These are phyloP conservation scores for Astrothelium macrocarpum DNA, from an alignment of 495 filamentous ascomycete genomes.

Conservation along the genomic window DNA sequence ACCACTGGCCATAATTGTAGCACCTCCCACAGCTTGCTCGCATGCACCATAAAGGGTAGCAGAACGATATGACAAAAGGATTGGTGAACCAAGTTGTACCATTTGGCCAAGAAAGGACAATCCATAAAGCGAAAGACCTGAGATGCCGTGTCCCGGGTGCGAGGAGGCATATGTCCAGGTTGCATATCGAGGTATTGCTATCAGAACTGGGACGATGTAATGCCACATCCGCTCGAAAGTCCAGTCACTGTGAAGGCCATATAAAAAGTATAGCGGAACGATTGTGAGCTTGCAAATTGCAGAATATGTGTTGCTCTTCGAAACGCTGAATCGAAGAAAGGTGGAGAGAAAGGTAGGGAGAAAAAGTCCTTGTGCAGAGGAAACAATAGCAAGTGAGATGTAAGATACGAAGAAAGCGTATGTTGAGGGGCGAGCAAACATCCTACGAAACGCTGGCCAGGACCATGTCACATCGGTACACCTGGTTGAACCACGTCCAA, in stretches of 20 bases:
- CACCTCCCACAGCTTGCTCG: conserved; percentile 15
- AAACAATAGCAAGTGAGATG: neutral
- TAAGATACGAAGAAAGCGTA: conserved; percentile 3
- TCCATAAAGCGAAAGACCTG: conserved; percentile 9
- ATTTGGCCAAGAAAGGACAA: conserved; percentile 11
- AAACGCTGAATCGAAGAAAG: conserved; percentile 7
- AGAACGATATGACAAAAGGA: conserved; percentile 6
- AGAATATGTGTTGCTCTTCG: conserved; percentile 9
- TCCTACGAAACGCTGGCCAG: neutral
- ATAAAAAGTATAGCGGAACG: conserved; percentile 1
- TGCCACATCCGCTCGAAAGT: conserved; percentile 11
- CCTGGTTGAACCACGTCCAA: conserved; percentile 14
- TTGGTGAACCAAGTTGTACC: conserved; percentile 12
- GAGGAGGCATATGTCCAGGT: conserved; percentile 14
- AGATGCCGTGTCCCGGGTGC: conserved; percentile 10
- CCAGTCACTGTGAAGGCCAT: conserved; percentile 9
- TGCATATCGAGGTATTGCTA: conserved; percentile 9
- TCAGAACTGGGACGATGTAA: conserved; percentile 9
- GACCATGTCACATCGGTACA: conserved; percentile 11
- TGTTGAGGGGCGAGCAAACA: neutral
- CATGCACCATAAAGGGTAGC: conserved; percentile 13
- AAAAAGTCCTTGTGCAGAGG: conserved; percentile 7
- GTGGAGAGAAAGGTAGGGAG: neutral
- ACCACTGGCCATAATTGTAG: conserved; percentile 9
- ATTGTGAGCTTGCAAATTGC: conserved; percentile 1